Evolutionary conservation across 2,329 filamentous ascomycete species (phyloP), one percentile per base, ranked within the genome.

Genomic region (Penicillium sp.): DNA sequence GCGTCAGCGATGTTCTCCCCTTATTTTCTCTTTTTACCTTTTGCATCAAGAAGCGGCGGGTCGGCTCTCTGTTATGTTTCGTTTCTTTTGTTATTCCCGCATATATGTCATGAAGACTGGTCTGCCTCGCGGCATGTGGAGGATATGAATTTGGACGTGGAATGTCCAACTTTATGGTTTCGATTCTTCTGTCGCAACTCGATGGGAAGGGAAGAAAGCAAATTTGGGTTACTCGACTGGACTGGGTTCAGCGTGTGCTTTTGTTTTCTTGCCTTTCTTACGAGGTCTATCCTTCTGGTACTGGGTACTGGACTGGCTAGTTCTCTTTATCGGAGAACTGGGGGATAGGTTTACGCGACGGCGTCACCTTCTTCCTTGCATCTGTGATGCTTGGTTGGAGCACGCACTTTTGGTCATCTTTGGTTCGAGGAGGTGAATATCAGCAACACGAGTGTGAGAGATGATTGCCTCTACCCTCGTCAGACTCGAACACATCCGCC

Each of bases 31-130:
- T 56, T 45, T 39, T 61, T 63, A 62, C 51, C 57, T 60, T 61
- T 69, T 74, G 74, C 74, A 77, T 76, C 59, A 72, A 76, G 70
- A 73, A 76, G 74, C 75, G 75, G 75, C 74, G 74, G 76, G 76
- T 72, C 74, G 75, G 76, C 74, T 77, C 67, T 74, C 65, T 77
- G 70, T 70, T 69, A 70, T 69, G 66, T 61, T 66, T 68, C 66
- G 53, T 66, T 59, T 71, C 67, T 66, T 65, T 60, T 69, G 73
- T 72, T 62, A 67, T 63, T 65, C 70, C 72, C 69, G 66, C 71
- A 74, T 76, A 73, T 74, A 74, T 74, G 72, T 77, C 73, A 74
- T 73, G 70, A 78, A 79, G 76, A 78, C 72, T 74, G 75, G 75
- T 74, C 62, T 71, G 77, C 77, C 77, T 79, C 77, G 66, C 76